Evolutionary conservation across 2,329 filamentous ascomycete species (phyloP), one percentile per base, ranked within the genome.

Genomic region (Capronia americana): DNA sequence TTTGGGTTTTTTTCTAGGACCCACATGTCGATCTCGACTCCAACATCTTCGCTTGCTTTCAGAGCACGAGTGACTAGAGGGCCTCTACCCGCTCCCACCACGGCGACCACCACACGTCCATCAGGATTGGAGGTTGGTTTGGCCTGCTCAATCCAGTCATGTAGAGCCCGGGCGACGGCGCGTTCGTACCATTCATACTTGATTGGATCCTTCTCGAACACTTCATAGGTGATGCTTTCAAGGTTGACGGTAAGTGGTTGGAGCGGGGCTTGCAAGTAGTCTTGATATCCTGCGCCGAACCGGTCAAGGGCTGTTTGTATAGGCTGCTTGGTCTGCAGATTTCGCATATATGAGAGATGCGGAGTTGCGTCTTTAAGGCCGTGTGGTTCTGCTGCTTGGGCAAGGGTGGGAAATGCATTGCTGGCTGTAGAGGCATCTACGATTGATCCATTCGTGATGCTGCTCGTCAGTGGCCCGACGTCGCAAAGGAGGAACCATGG

Each of bases 1-100:
- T 99, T 98, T 3, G 92, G 95, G 78, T 99, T 99, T 85, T 99
- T 99, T 79, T 99, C 95, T 3, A 99, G 88, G 0, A 71, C 95
- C 88, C 93, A 98, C 54, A 96, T 86, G 72, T 93, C 89, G 58
- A 98, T 90, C 23, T 88, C 83, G 3, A 97, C 89, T 1, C 90
- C 89, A 1, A 92, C 90, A 17, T 83, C 85, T 68, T 88, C 84
- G 73, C 92, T 94, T 12, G 95, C 96, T 67, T 88, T 88, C 28
- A 99, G 81, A 0, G 92, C 92, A 57, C 95, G 87, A 1, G 92
- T 95, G 14, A 99, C 93, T 1, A 99, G 85, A 3, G 95, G 95
- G 0, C 95, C 96, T 69, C 96, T 89, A 12, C 95, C 95, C 14
- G 96, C 94, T 10, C 95, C 95, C 1, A 93, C 95, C 10, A 99